Evolutionary conservation across 2,329 filamentous ascomycete genomes (phyloP).

Genomic region (Alternaria panax): DNA sequence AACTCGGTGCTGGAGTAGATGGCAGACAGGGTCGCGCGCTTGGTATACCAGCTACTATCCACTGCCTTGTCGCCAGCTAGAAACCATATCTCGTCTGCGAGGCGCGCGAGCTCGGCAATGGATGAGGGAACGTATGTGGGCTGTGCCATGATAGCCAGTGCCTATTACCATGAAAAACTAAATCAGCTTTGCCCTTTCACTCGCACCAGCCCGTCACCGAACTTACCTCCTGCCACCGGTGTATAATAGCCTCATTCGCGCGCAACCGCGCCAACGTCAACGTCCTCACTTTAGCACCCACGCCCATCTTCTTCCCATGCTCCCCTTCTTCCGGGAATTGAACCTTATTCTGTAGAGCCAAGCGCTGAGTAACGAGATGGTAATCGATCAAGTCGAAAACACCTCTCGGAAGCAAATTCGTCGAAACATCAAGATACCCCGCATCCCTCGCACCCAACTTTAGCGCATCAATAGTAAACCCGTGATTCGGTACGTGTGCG

Average conservation of each 20-base stretch:
- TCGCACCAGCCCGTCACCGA: too few relatives aligned
- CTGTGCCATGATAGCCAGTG: slow-evolving; percentile 88
- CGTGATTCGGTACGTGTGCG: slow-evolving; percentile 77
- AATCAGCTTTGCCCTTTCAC: too few relatives aligned
- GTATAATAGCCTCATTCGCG: slow-evolving; percentile 75
- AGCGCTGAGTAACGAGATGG: slow-evolving; percentile 73
- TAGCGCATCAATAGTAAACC: slow-evolving; percentile 79
- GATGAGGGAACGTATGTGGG: slow-evolving; percentile 78
- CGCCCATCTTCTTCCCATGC: slow-evolving; percentile 50
- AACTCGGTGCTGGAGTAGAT: slow-evolving; percentile 80
- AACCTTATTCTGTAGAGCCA: slow-evolving; percentile 61
- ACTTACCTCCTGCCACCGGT: slow-evolving; percentile 89
- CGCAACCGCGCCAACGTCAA: slow-evolving; percentile 79
- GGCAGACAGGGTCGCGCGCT: slow-evolving; percentile 67
- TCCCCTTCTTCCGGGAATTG: slow-evolving; percentile 52
- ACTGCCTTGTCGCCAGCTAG: slow-evolving; percentile 82
- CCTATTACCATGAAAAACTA: too few relatives aligned
- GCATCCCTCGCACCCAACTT: slow-evolving; percentile 80
- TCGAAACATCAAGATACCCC: slow-evolving; percentile 85
- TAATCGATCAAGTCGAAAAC: slow-evolving; percentile 83
- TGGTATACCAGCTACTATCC: slow-evolving; percentile 88
- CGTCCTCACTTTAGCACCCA: slow-evolving; percentile 71
- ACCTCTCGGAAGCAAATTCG: slow-evolving; percentile 80
- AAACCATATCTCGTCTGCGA: slow-evolving; percentile 93
- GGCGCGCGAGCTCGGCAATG: slow-evolving; percentile 76